Conservation (phyloP, 768 basidiomycete species). For the Podaxis sp. region DNA sequence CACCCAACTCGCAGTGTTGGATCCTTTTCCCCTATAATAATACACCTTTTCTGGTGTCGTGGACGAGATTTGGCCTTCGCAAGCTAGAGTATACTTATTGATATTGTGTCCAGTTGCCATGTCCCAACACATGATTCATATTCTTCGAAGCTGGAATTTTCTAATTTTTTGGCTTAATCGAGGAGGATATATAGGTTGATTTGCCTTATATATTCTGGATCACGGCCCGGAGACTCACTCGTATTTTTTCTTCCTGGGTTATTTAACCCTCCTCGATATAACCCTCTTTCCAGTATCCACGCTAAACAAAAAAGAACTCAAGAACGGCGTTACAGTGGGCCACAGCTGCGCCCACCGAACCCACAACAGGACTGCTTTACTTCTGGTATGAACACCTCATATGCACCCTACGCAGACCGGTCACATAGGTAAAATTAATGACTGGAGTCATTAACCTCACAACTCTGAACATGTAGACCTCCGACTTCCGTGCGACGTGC, state of each 20-base stretch:
- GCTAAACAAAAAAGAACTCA: neutral
- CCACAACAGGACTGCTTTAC: neutral
- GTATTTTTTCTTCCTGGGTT: too few relatives aligned
- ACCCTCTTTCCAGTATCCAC: neutral
- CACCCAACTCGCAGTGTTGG: too few relatives aligned
- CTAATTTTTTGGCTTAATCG: too few relatives aligned
- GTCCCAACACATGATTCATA: conserved; percentile 13
- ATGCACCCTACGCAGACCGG: neutral
- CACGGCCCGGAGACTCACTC: too few relatives aligned
- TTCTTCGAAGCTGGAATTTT: too few relatives aligned
- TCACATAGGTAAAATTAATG: conserved; percentile 19
- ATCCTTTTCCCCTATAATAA: too few relatives aligned
- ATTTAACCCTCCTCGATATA: neutral
- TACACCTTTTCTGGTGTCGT: conserved; percentile 37
- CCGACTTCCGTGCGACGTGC: conserved; percentile 51
- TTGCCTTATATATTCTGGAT: conserved; percentile 67
- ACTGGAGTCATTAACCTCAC: conserved; percentile 85
- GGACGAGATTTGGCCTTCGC: conserved; percentile 37
- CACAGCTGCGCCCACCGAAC: too few relatives aligned
- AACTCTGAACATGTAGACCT: conserved; percentile 77
- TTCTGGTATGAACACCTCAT: neutral
- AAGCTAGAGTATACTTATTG: too few relatives aligned
- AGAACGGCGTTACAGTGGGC: neutral
- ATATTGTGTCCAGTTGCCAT: conserved; percentile 13
- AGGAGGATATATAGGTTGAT: too few relatives aligned